Percentiles rank a stretch among this genome's conserved stretches.
phyloP scores from a whole-genome alignment of 108 stramenopile genomes.

The Cyclotella kingstonii region DNA sequence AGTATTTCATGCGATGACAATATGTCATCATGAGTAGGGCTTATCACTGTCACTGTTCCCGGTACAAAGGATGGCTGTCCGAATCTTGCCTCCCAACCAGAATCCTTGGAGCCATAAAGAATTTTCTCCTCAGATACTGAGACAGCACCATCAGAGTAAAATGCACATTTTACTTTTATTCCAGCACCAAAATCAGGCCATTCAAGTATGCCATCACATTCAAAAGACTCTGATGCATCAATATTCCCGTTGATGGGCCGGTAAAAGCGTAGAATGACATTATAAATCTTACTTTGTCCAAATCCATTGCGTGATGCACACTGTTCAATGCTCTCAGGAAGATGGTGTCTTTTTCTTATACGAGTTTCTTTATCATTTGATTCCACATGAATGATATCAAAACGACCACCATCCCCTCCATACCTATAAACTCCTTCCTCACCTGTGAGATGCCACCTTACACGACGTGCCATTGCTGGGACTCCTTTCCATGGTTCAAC shows the following conservation, averaged over 20 bases:
- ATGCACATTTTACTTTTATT: conserved; percentile 50
- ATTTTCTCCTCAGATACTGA: conserved; percentile 59
- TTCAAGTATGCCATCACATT: conserved; percentile 71
- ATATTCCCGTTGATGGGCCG: background rate
- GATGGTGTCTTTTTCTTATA: conserved; percentile 64
- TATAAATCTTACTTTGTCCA: conserved; percentile 52
- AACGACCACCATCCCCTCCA: conserved; percentile 87
- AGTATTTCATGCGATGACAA: conserved; percentile 63
- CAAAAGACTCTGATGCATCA: conserved; percentile 2
- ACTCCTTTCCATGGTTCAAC: conserved; percentile 79
- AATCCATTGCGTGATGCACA: conserved; percentile 84
- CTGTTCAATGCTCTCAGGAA: conserved; percentile 78
- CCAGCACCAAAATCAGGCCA: conserved; percentile 87
- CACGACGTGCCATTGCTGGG: conserved; percentile 65
- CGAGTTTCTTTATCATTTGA: conserved; percentile 72
- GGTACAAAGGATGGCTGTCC: conserved; percentile 77
- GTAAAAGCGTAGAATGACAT: conserved; percentile 60
- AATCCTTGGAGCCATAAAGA: conserved; percentile 78
- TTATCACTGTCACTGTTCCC: conserved; percentile 59
- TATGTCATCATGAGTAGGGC: conserved; percentile 36
- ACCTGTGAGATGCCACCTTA: conserved; percentile 81
- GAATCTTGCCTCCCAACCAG: conserved; percentile 85
- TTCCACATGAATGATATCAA: conserved; percentile 83
- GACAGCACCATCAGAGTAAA: conserved; percentile 64
- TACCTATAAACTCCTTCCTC: conserved; percentile 79